phyloP scores from a whole-genome alignment of 371 early-diverging fungal genomes.

The Mortierella sp. region DNA sequence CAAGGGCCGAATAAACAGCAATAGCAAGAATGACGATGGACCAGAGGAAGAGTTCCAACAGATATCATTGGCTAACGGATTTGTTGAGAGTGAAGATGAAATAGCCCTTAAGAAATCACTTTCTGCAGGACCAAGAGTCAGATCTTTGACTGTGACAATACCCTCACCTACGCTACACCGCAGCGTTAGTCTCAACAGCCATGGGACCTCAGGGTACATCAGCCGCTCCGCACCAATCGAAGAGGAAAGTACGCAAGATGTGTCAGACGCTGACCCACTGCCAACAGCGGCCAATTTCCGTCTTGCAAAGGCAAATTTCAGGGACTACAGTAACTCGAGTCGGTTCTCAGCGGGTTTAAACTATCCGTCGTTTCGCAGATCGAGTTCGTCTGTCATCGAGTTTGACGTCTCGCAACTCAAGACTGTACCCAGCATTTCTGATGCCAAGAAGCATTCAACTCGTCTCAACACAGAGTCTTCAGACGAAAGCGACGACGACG shows the following conservation, averaged over 20 bases:
- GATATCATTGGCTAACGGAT: conserved; percentile 11
- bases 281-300: conserved; percentile 19
- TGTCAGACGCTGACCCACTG: conserved; percentile 10
- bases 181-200: conserved; percentile 28
- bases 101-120: conserved; percentile 18
- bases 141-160: conserved; percentile 17
- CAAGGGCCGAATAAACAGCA: not conserved
- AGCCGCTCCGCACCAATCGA: conserved; percentile 17
- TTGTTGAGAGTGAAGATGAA: conserved; percentile 21
- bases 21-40: not conserved
- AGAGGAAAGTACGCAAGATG: conserved; percentile 15
- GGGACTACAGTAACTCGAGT: conserved; percentile 13
- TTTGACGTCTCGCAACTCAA: conserved; percentile 31
- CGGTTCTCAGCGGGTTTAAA: conserved; percentile 16
- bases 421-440: conserved; percentile 12
- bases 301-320: conserved; percentile 11
- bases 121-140: conserved; percentile 7
- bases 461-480: not conserved
- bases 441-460: conserved; percentile 8
- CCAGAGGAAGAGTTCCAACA: conserved; percentile 19
- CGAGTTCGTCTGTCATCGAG: conserved; percentile 22
- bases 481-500: conserved; percentile 27
- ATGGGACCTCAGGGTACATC: not conserved
- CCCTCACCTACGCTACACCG: conserved; percentile 22
- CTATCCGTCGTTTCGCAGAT: conserved; percentile 13